phyloP scores from a whole-genome alignment of 108 stramenopile species.

The Epipyxis sp. region DNA sequence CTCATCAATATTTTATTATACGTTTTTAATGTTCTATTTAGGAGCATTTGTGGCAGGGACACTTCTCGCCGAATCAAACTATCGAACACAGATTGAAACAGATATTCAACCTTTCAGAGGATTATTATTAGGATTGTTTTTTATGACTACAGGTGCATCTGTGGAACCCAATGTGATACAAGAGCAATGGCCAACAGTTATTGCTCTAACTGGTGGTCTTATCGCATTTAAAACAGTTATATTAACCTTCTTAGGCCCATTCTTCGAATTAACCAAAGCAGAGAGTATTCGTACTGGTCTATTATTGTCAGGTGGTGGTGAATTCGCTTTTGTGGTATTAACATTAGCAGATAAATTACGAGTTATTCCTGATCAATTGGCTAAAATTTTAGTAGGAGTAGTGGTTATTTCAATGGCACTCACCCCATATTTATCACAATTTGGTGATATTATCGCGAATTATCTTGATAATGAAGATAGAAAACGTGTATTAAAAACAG shows the following conservation, averaged over 20 bases:
- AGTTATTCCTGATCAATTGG: conserved; percentile 55
- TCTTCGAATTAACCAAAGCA: conserved; percentile 59
- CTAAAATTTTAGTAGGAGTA: conserved; percentile 61
- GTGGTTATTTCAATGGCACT: conserved; percentile 74
- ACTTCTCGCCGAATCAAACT: conserved; percentile 63
- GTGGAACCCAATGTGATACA: conserved; percentile 61
- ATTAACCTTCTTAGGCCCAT: conserved; percentile 59
- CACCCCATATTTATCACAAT: conserved; percentile 63
- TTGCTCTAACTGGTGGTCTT: conserved; percentile 56
- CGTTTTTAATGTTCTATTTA: too few species aligned
- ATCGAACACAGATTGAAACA: conserved; percentile 72
- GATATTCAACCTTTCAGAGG: conserved; percentile 74
- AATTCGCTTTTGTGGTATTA: conserved; percentile 72
- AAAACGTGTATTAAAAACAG: conserved; percentile 40
- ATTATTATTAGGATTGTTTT: conserved; percentile 72
- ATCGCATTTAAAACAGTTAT: conserved; percentile 62
- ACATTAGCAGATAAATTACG: conserved; percentile 63
- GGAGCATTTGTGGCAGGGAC: conserved; percentile 77
- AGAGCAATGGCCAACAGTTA: conserved; percentile 65
- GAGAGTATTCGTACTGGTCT: conserved; percentile 67
- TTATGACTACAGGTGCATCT: conserved; percentile 66
- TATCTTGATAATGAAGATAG: conserved; percentile 52
- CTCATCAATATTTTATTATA: too few species aligned
- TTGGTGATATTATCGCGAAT: conserved; percentile 62
- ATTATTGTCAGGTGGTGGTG: conserved; percentile 63